Conservation (phyloP, 345 rosid genomes). For the Eucalyptus regnans region DNA sequence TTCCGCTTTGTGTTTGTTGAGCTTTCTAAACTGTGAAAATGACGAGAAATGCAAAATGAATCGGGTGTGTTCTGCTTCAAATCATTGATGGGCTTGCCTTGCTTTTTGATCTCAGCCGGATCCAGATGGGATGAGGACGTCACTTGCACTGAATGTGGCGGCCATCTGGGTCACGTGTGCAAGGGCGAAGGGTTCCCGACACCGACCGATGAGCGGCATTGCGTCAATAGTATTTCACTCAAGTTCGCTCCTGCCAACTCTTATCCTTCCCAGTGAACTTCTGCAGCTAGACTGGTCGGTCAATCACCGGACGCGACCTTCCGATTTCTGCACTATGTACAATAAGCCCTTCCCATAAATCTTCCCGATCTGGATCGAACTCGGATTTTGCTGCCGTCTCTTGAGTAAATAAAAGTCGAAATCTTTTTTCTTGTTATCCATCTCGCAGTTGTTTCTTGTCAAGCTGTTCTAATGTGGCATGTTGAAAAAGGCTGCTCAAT, state of each 20-base stretch:
- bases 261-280: not conserved
- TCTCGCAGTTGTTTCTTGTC: not conserved
- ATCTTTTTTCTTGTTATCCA: too few relatives aligned
- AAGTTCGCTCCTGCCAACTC: slow-evolving; percentile 49
- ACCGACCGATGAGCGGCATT: slow-evolving; percentile 82
- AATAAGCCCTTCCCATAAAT: too few relatives aligned
- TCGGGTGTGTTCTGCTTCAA: not conserved
- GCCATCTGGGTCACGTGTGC: slow-evolving; percentile 77
- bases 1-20: not conserved
- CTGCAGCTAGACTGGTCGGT: not conserved
- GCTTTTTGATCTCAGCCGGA: slow-evolving; percentile 36
- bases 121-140: slow-evolving; percentile 73
- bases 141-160: slow-evolving; percentile 96
- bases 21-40: not conserved
- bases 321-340: not conserved
- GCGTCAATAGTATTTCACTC: slow-evolving; percentile 86
- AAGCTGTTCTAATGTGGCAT: not conserved
- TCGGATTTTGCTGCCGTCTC: too few relatives aligned
- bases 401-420: too few relatives aligned
- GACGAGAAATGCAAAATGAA: not conserved
- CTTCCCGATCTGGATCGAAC: too few relatives aligned
- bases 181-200: slow-evolving; percentile 90
- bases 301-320: not conserved
- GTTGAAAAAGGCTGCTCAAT: not conserved
- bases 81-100: not conserved